Conservation (phyloP, 2,329 filamentous ascomycete species). For the Neofusicoccum umdonicola region DNA sequence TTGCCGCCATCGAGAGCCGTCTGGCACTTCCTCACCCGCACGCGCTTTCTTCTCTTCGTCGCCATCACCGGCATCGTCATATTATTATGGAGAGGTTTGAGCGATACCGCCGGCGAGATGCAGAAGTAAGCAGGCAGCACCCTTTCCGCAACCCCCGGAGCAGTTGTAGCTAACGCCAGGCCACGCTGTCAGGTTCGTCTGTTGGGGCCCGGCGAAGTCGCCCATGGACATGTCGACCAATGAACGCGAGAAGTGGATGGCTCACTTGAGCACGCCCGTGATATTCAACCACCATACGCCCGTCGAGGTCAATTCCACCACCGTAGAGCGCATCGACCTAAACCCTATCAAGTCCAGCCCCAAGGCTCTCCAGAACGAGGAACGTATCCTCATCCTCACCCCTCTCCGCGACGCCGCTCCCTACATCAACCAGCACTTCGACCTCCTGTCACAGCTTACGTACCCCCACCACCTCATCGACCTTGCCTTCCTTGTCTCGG, state of each 20-base stretch:
- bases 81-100: constrained; percentile 84
- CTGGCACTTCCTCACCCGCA: constrained; percentile 64
- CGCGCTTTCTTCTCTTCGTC: constrained; percentile 73
- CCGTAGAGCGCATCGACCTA: constrained; percentile 77
- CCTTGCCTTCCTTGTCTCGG: constrained; percentile 88
- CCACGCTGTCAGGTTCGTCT: constrained; percentile 74
- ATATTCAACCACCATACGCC: constrained; percentile 94
- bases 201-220: constrained; percentile 92
- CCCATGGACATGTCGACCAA: constrained; percentile 93
- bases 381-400: constrained; percentile 87
- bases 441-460: constrained; percentile 81
- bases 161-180: not conserved
- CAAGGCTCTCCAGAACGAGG: constrained; percentile 74
- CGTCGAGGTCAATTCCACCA: constrained; percentile 75
- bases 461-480: constrained; percentile 97
- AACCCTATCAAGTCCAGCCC: constrained; percentile 80
- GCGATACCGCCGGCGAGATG: constrained; percentile 78
- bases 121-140: constrained; percentile 67
- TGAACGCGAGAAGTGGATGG: constrained; percentile 85
- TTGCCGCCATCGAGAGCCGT: constrained; percentile 72
- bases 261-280: constrained; percentile 86
- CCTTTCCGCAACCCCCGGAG: not conserved
- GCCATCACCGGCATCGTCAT: constrained; percentile 68
- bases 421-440: constrained; percentile 86
- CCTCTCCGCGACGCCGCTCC: constrained; percentile 85